These are phyloP conservation scores for Russula ochroleuca DNA, from an alignment of 768 basidiomycete genomes.

Conservation along the genomic window DNA sequence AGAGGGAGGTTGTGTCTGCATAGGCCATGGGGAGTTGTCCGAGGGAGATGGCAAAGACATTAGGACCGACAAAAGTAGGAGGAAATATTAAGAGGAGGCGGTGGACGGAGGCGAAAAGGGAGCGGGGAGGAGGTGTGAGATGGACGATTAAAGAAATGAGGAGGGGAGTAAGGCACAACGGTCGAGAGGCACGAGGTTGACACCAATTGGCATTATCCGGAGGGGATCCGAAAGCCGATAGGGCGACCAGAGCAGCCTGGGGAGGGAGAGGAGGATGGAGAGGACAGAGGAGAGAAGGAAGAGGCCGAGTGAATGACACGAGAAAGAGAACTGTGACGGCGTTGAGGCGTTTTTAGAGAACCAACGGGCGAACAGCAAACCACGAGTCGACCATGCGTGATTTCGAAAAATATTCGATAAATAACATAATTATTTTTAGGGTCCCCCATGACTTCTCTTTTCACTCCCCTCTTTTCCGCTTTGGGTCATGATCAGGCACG, in stretches of 20 bases:
- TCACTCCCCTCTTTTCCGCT: background rate
- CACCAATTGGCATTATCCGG: slow-evolving; percentile 35
- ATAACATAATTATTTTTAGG: no score
- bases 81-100: slow-evolving; percentile 12
- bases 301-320: slow-evolving; percentile 28
- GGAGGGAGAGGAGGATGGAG: slow-evolving; percentile 23
- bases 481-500: no score
- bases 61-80: slow-evolving; percentile 26
- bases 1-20: slow-evolving; percentile 37
- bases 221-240: slow-evolving; percentile 19
- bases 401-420: no score
- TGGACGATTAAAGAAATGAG: slow-evolving; percentile 27
- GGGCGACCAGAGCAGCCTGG: slow-evolving; percentile 10
- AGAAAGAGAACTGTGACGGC: slow-evolving; percentile 14
- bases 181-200: slow-evolving; percentile 17
- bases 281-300: slow-evolving; percentile 30
- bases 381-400: no score
- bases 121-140: slow-evolving; percentile 29
- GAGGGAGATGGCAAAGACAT: slow-evolving; percentile 39
- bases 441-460: background rate
- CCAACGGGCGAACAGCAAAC: background rate
- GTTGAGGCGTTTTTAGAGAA: slow-evolving; percentile 13
- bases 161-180: slow-evolving; percentile 21
- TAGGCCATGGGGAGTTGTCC: slow-evolving; percentile 44
- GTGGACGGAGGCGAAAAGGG: background rate